Percentiles rank a stretch among this genome's conserved stretches.
These are phyloP conservation scores for Rosa multiflora DNA, from an alignment of 306 rosid species.

Conservation along the genomic window DNA sequence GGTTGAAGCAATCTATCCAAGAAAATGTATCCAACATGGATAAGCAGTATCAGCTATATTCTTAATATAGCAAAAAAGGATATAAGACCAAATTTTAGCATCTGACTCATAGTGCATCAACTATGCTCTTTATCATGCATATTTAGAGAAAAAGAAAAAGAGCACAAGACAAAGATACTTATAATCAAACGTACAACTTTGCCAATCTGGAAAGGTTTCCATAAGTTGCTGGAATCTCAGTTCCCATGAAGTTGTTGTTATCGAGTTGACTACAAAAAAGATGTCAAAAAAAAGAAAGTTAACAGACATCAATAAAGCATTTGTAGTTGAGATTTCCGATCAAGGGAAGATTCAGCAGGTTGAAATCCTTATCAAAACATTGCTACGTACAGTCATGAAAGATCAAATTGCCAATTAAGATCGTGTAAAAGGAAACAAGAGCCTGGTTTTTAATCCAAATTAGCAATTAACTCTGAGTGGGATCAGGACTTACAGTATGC, in stretches of 20 bases:
- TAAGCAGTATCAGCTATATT: background rate
- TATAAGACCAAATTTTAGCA: background rate
- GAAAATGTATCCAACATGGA: background rate
- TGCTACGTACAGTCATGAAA: background rate
- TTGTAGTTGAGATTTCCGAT: background rate
- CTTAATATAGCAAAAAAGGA: background rate
- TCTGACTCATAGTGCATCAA: background rate
- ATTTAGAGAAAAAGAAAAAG: background rate
- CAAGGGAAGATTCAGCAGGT: background rate
- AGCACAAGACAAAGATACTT: background rate
- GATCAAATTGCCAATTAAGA: background rate
- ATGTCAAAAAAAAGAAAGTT: background rate
- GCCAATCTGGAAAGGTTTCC: constrained; percentile 50
- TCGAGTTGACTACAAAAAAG: constrained; percentile 81
- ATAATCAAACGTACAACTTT: constrained; percentile 65
- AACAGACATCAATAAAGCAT: background rate
- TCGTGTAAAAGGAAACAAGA: background rate
- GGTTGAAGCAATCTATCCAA: background rate
- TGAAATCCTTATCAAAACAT: background rate
- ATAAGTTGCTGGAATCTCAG: constrained; percentile 62
- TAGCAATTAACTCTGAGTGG: background rate
- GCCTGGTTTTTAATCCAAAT: constrained; percentile 2
- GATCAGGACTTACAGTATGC: constrained; percentile 36
- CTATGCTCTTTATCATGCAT: background rate
- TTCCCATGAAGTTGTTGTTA: constrained; percentile 75